A percentile compares a stretch with the other conserved stretches of the same genome.
These are phyloP conservation scores for Globisporangium apiculatum DNA, from an alignment of 352 stramenopile genomes.

Conservation along the genomic window DNA sequence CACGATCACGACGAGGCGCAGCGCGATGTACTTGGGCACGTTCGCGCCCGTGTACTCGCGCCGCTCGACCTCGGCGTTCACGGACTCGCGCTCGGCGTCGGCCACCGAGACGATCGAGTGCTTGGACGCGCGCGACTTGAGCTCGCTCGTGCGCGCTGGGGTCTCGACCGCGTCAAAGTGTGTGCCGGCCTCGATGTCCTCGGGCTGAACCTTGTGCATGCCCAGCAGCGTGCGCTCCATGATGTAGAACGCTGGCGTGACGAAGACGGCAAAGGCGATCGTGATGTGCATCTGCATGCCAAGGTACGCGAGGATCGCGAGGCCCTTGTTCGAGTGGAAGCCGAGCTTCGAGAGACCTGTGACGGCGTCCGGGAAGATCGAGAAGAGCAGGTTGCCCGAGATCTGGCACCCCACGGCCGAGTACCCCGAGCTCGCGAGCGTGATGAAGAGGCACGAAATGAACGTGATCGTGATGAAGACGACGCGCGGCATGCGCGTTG, in stretches of 20 bases:
- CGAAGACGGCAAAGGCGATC: constrained; percentile 21
- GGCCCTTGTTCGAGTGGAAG: constrained; percentile 9
- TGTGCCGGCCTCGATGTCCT: neutral
- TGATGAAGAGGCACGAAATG: constrained; percentile 18
- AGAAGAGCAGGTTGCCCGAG: constrained; percentile 34
- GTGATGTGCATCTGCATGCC: constrained; percentile 24
- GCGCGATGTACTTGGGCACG: constrained; percentile 11
- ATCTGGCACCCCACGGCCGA: constrained; percentile 47
- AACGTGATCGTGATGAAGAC: constrained; percentile 20
- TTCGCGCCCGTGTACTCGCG: constrained; percentile 12
- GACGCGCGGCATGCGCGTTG: constrained; percentile 22
- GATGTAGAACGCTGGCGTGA: constrained; percentile 17
- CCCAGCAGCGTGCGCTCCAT: constrained; percentile 19
- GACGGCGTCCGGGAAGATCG: constrained; percentile 26
- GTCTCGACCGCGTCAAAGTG: constrained; percentile 3
- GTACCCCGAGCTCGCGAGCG: constrained; percentile 20
- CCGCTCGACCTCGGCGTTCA: constrained; percentile 7
- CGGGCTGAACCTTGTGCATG: constrained; percentile 12
- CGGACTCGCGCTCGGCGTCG: constrained; percentile 1
- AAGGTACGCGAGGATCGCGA: constrained; percentile 12
- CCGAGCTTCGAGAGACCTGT: constrained; percentile 27
- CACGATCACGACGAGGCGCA: constrained; percentile 16
- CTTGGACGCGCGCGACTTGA: constrained; percentile 1
- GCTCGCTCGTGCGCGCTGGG: neutral
- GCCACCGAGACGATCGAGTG: constrained; percentile 7